Base-by-base conservation (phyloP, 83 land plant species). In the Picea mariana region DNA sequence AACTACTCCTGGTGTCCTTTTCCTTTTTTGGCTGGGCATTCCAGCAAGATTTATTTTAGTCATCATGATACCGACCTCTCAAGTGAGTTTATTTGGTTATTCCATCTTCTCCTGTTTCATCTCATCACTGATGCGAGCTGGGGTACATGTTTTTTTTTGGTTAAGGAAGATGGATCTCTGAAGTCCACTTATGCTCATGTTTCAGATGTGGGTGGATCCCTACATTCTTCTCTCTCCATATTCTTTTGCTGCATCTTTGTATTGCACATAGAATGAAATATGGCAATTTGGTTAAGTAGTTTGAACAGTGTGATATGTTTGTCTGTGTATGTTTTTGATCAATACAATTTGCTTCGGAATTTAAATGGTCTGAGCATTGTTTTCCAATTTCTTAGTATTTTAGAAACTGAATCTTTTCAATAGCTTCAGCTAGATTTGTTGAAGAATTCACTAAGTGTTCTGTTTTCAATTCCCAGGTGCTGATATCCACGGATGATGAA, bases 381-480 rank as follows among this genome's bases (percentile, higher is more conserved):
- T 52, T 52, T 52, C 47, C 58, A 52, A 11, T 12, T 52, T 52
- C 12, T 52, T 12, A 52, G 58, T 52, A 52, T 52, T 9, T 11
- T 52, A 52, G 58, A 52, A 11, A 52, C 13, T 9, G 1, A 52
- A 9, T 40, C 11, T 71, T 71, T 40, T 72, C 20, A 27, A 18
- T 40, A 26, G 4, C 9, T 20, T 18, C 59, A 58, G 23, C 13
- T 78, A 55, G 18, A 52, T 24, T n/a, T 27, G 5, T 69, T 55
- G 20, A 69, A 16, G 34, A 26, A 49, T 81, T 49, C 69, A 64
- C 15, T 81, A 16, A 81, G 62, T 49, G 21, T 78, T 27, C 2
- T 78, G 1, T 27, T 78, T 13, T 78, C 26, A 16, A 78, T 55
- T 78, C 27, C n/a, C 92, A 93, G 95, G 90, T 89, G 23, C 68